phyloP scores from a whole-genome alignment of 75 land plant species.

The Cunninghamia lanceolata region DNA sequence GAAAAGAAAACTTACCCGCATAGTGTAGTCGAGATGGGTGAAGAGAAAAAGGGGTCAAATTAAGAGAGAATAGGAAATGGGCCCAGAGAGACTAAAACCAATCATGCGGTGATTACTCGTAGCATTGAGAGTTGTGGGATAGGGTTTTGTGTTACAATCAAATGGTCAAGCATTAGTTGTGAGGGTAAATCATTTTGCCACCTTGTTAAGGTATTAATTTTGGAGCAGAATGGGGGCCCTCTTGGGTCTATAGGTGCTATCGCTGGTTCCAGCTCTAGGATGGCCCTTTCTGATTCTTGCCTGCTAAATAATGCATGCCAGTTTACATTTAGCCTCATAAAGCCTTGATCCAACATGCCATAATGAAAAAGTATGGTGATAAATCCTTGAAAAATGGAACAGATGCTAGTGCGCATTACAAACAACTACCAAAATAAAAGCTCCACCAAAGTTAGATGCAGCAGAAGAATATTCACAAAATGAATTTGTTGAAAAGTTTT shows the following conservation, averaged over 20 bases:
- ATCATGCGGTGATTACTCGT: not conserved
- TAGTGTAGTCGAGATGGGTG: not conserved
- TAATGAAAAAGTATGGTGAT: no score
- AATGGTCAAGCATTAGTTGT: constrained; percentile 10
- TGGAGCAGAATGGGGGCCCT: not conserved
- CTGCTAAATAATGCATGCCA: not conserved
- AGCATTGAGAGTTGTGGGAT: constrained; percentile 2
- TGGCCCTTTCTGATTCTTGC: constrained; percentile 8
- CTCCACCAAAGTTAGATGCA: no score
- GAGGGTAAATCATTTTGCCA: constrained; percentile 10
- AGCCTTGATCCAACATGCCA: no score
- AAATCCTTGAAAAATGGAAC: no score
- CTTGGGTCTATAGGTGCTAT: not conserved
- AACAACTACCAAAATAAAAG: no score
- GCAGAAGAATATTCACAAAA: no score
- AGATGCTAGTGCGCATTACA: no score
- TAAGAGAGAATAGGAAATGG: not conserved
- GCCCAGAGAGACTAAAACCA: not conserved
- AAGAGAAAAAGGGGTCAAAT: not conserved
- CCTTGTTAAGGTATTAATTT: constrained; percentile 6
- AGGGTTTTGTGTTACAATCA: constrained; percentile 8
- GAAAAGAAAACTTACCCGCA: no score
- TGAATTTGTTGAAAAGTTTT: no score
- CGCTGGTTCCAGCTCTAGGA: not conserved
- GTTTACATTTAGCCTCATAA: not conserved